Conservation (phyloP, 2,329 filamentous ascomycete genomes). For the Trichoderma polysporum region DNA sequence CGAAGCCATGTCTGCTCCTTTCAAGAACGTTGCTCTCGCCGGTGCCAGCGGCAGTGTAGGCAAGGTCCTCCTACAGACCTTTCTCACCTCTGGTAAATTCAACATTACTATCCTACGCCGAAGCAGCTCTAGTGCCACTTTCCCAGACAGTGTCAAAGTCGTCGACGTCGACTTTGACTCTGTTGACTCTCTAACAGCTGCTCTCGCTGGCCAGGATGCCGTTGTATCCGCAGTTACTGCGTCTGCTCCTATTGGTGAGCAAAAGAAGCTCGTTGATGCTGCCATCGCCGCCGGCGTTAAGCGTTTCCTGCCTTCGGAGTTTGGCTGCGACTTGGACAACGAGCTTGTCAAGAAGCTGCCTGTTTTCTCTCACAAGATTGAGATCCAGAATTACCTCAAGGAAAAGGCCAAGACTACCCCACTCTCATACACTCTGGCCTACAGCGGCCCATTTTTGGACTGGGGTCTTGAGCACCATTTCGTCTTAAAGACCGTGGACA, state of each 20-base stretch:
- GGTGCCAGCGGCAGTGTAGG: conserved; percentile 41
- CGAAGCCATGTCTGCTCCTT: conserved; percentile 30
- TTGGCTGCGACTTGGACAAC: conserved; percentile 38
- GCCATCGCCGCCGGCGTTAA: conserved; percentile 59
- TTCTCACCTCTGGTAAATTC: conserved; percentile 36
- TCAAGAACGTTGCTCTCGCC: conserved; percentile 41
- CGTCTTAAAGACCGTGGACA: conserved; percentile 42
- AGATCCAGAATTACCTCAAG: conserved; percentile 41
- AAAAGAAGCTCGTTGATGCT: conserved; percentile 53
- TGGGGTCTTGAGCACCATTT: conserved; percentile 49
- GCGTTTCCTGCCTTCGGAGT: conserved; percentile 63
- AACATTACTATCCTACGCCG: conserved; percentile 39
- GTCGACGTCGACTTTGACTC: conserved; percentile 42
- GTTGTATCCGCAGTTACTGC: conserved; percentile 43
- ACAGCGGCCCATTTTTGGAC: conserved; percentile 59
- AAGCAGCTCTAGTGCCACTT: conserved; percentile 41
- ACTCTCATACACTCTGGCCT: conserved; percentile 56
- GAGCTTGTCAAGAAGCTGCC: conserved; percentile 44
- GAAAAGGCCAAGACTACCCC: conserved; percentile 40
- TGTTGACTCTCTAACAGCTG: conserved; percentile 47
- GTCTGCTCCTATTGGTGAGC: conserved; percentile 39
- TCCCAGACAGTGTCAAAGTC: conserved; percentile 33
- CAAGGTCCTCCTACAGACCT: conserved; percentile 31
- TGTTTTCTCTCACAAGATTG: conserved; percentile 52
- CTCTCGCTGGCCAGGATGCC: conserved; percentile 57